Evolutionary conservation across 2,329 filamentous ascomycete species (phyloP), one percentile per base, ranked within the genome.

Genomic region (Cryphonectria japonica): DNA sequence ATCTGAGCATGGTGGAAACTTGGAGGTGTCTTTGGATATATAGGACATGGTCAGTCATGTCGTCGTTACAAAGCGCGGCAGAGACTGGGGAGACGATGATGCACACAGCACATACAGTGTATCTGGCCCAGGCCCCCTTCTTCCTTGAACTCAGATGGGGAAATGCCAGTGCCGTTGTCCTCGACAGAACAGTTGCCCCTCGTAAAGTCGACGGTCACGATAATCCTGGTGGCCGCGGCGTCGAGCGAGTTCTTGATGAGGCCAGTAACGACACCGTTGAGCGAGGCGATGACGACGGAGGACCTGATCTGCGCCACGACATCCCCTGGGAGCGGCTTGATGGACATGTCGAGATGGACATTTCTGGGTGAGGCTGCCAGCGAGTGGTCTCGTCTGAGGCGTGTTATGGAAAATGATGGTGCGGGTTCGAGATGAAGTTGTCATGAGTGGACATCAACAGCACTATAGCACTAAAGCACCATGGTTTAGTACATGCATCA

Each of bases 171-270:
- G 1, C 96, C 96, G 80, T 98, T 87, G 78, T 99, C 96, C 77
- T 97, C 92, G 6, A 98, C 87, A 0, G 86, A 85, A 79, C 95
- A 97, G 75, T 87, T 89, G 6, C 94, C 95, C 34, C 91, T 89
- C 68, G 82, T 80, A 78, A 93, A 94, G 80, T 98, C 92, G 32
- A 97, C 83, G 0, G 85, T 87, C 69, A 97, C 84, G 68, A 88
- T 88, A 73, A 98, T 82, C 69, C 86, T 92, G 46, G 84, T 86
- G 22, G 95, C 91, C 62, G 83, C 83, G 4, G 94, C 93, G 83
- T 99, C 96, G 16, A 99, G 85, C 0, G 94, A 89, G 79, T 99
- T 99, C 78, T 92, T 89, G 37, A 97, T 76, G 13, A 98, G 85
- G 62, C 92, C 93, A 69, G 89, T 83, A 19, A 93, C 83, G 5